A percentile compares a stretch with the other conserved stretches of the same genome.
Conservation (phyloP, 352 stramenopile genomes). For the Peronospora farinosa region DNA sequence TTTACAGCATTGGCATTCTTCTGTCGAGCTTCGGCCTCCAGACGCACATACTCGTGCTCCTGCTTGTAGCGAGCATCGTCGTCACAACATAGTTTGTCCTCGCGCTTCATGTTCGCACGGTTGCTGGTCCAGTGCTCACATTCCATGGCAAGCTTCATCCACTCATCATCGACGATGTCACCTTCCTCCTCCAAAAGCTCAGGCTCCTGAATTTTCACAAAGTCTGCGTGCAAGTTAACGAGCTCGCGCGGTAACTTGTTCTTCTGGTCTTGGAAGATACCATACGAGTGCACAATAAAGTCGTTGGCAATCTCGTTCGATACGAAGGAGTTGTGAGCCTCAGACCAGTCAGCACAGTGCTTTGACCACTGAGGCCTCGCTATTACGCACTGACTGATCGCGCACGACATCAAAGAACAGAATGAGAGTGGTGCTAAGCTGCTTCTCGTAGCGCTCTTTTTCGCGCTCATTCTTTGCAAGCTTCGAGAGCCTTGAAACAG, state of each 20-base stretch:
- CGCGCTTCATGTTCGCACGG: conserved; percentile 85
- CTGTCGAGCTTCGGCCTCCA: conserved; percentile 60
- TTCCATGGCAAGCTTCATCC: conserved; percentile 86
- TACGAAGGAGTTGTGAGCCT: conserved; percentile 81
- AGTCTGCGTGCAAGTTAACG: conserved; percentile 60
- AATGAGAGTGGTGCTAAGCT: conserved; percentile 67
- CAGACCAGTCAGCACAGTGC: conserved; percentile 81
- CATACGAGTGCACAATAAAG: conserved; percentile 83
- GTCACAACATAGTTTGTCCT: conserved; percentile 82
- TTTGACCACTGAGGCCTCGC: conserved; percentile 79
- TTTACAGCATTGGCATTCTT: conserved; percentile 84
- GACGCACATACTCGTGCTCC: conserved; percentile 78
- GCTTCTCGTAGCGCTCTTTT: conserved; percentile 75
- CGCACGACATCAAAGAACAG: conserved; percentile 80
- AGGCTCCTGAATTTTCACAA: conserved; percentile 82
- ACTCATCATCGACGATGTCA: conserved; percentile 77
- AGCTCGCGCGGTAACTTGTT: conserved; percentile 65
- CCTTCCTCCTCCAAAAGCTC: conserved; percentile 74
- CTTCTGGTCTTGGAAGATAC: conserved; percentile 63
- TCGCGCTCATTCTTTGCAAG: conserved; percentile 73
- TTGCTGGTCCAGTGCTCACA: conserved; percentile 85
- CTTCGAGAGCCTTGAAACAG: conserved; percentile 74
- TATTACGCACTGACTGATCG: conserved; percentile 63
- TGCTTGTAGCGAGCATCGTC: conserved; percentile 80
- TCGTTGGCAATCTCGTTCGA: conserved; percentile 86